A percentile compares a stretch with the other conserved stretches of the same genome.
These are phyloP conservation scores for Paracorniculantispora psalliotae DNA, from an alignment of 2,329 filamentous ascomycete genomes.

Conservation along the genomic window DNA sequence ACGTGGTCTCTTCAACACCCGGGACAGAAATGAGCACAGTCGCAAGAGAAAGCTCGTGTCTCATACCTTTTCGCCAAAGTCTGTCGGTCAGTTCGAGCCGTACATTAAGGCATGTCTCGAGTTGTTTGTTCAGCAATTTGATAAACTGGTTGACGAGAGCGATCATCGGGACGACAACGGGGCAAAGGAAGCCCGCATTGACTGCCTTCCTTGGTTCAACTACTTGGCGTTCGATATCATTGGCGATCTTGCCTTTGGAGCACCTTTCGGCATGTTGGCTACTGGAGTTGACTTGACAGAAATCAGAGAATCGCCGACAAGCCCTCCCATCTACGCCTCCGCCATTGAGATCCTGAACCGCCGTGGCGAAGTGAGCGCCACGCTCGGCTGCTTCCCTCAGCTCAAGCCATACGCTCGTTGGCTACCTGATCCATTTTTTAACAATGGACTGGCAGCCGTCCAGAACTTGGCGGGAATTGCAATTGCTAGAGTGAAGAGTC, in stretches of 20 bases:
- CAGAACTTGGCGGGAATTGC: conserved; percentile 82
- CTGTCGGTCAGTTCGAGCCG: conserved; percentile 77
- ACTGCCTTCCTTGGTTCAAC: conserved; percentile 70
- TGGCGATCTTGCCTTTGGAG: conserved; percentile 46
- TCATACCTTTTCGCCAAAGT: conserved; percentile 82
- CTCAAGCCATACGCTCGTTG: conserved; percentile 78
- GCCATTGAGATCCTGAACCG: conserved; percentile 88
- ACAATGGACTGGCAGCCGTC: conserved; percentile 66
- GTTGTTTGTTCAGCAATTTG: conserved; percentile 68
- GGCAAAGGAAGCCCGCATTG: conserved; percentile 58
- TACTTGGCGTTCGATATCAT: conserved; percentile 52
- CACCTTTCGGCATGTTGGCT: conserved; percentile 62
- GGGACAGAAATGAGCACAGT: conserved; percentile 74
- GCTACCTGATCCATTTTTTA: conserved; percentile 79
- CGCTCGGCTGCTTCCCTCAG: conserved; percentile 67
- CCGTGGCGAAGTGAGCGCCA: conserved; percentile 77
- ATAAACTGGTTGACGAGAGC: conserved; percentile 48
- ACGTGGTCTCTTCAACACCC: conserved; percentile 83
- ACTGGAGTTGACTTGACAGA: conserved; percentile 73
- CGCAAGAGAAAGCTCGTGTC: conserved; percentile 86
- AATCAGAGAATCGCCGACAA: conserved; percentile 57
- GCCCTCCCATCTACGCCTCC: conserved; percentile 62
- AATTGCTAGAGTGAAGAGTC: conserved; percentile 70
- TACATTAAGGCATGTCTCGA: conserved; percentile 80
- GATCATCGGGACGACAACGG: conserved; percentile 49